phyloP scores from a whole-genome alignment of 2,329 filamentous ascomycete species.

The Ceratocystis destructans region DNA sequence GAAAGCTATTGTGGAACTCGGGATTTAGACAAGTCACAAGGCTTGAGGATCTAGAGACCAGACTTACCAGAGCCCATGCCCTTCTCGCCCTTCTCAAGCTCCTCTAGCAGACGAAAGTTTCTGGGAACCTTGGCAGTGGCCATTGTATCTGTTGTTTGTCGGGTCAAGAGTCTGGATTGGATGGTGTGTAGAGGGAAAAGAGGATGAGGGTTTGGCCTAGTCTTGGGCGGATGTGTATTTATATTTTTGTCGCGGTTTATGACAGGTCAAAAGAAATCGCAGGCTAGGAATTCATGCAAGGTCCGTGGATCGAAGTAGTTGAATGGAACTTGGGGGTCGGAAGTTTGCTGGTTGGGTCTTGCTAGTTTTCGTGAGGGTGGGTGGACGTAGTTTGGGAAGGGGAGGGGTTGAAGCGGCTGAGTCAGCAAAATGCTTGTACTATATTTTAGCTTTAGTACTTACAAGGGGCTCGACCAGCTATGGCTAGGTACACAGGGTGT shows the following conservation, averaged over 20 bases:
- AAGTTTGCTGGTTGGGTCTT: neutral
- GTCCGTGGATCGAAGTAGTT: neutral
- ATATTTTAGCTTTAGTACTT: neutral
- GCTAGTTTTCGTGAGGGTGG: neutral
- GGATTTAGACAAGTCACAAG: neutral
- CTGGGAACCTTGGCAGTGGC: constrained; percentile 55
- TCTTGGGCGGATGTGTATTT: neutral
- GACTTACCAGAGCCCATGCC: constrained; percentile 71
- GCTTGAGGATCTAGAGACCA: neutral
- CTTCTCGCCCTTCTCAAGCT: constrained; percentile 98
- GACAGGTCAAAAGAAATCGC: neutral
- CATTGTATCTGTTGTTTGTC: constrained; percentile 22
- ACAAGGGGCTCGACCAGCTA: neutral
- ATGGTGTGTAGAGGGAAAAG: neutral
- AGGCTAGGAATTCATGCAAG: neutral
- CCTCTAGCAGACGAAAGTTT: constrained; percentile 92
- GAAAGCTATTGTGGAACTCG: neutral
- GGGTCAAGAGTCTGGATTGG: neutral
- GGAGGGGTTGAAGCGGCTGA: constrained; percentile 4
- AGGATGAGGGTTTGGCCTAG: neutral
- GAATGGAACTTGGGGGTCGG: neutral
- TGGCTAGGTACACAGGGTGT: neutral
- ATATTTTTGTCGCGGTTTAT: neutral
- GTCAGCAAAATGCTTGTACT: neutral
- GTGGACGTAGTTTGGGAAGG: neutral